phyloP scores from a whole-genome alignment of 1,284 basidiomycete genomes.

The Tilletia setariae region DNA sequence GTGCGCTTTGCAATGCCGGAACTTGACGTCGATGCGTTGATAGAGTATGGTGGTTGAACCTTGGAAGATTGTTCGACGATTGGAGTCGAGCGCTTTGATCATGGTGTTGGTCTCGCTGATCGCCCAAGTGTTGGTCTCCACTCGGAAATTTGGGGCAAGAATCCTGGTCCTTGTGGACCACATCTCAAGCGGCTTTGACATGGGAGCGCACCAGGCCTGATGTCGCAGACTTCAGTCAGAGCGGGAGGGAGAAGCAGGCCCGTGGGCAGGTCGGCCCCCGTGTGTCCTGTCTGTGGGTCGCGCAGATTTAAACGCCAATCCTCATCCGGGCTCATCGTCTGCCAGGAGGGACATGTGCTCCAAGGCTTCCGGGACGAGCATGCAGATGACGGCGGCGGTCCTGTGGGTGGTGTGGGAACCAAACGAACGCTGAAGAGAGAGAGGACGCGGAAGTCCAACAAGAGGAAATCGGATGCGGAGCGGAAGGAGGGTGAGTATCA shows the following conservation, averaged over 20 bases:
- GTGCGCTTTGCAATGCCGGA: no score
- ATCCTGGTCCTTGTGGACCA: no score
- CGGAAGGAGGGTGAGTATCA: constrained; percentile 7
- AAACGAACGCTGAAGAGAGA: not conserved
- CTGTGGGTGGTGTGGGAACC: not conserved
- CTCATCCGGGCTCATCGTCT: constrained; percentile 26
- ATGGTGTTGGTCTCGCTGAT: no score
- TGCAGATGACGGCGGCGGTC: constrained; percentile 20
- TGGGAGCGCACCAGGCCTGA: not conserved
- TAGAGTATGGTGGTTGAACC: no score
- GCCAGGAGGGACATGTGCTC: constrained; percentile 32
- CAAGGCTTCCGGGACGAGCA: constrained; percentile 28
- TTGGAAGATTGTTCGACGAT: no score
- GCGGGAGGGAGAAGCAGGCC: not conserved
- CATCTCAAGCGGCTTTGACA: not conserved
- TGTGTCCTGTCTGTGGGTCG: constrained; percentile 28
- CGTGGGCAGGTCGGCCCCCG: not conserved
- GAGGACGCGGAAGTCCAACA: no score
- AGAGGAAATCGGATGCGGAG: not conserved
- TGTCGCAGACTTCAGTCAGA: constrained; percentile 4
- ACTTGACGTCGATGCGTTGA: no score
- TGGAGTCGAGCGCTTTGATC: no score
- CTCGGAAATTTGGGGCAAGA: not conserved
- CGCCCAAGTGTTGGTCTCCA: no score
- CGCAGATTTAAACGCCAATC: constrained; percentile 24